Evolutionary conservation across 2,329 filamentous ascomycete genomes (phyloP), one percentile per base, ranked within the genome.

Genomic region (Dendryphion nanum): DNA sequence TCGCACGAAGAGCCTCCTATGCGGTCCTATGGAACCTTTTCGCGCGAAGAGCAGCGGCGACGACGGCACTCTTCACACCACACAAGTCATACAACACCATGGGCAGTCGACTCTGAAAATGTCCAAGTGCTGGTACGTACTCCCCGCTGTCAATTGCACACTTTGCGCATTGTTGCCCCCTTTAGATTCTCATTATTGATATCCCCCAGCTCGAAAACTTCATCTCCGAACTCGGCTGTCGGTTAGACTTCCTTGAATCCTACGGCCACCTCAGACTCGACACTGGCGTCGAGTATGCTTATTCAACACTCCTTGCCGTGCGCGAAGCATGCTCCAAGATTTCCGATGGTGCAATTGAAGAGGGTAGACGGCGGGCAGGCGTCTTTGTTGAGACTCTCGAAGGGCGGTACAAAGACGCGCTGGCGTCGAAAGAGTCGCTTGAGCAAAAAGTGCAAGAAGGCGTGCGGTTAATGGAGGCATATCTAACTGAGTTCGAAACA

Each of bases 351-450:
- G 79, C 96, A 32, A 81, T 97, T 51, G 93, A 89, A 40, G 87
- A 86, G 24, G 90, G 93, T 16, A 83, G 87, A 36, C 81, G 88
- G 48, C 80, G 89, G 44, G 82, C 94, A 42, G 86, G 88, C 48
- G 81, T 97, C 41, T 83, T 97, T 71, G 89, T 98, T 21, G 91
- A 97, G 55, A 95, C 89, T 1, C 73, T 98, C 12, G 93, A 98
- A 65, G 77, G 78, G 18, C 79, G 87, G 47, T 98, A 96, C 67
- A 84, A 94, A 46, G 87, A 93, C 53, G 89, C 86, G 1, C 69
- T 98, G 47, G 83, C 79, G 13, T 86, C 86, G 2, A 89, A 90
- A 48, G 90, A 88, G 59, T 90, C 89, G 0, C 70, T 97, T 53
- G 89, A 93, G 57, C 89, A 95, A 54, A 97, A 97, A 70, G 89